Base-by-base conservation (phyloP, 2,329 filamentous ascomycete genomes). In the Aspergillus sp. region DNA sequence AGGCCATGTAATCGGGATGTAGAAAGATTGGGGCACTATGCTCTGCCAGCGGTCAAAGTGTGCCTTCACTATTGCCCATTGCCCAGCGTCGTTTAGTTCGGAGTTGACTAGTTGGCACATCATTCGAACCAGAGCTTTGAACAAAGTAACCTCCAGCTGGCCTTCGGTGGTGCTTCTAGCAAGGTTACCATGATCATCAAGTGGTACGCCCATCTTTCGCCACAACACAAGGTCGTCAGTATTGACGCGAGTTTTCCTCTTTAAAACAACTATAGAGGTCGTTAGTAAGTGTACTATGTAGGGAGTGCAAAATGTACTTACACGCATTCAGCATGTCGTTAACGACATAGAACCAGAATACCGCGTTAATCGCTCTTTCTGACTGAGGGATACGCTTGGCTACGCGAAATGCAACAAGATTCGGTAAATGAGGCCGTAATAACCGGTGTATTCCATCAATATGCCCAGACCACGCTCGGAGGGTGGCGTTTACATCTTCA, bases 301-400 rank as follows among this genome's bases (percentile, higher is more conserved):
- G 19, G 17, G 6, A 4, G 7, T 1, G 3, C 17, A 2, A 8
- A 1, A 15, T 5, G 47, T 3, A 61, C 66, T 55, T 34, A 66
- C 66, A 63, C 28, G 57, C 46, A 49, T 66, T 62, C 15, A 66
- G 15, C 50, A 66, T 61, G 34, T 68, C 66, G 50, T 68, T 59
- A 1, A 66, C 13, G 1, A 62, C 63, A 47, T 63, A 64, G 34
- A 58, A 65, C 66, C 66, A 68, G 45, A 66, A 63, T 3, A 58
- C 41, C 2, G 57, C 60, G 9, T 65, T 46, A 19, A 66, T 8
- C 11, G 59, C 64, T 19, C 45, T 54, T 8, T 38, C 13, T 0
- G 62, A 47, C 22, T 66, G 54, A 17, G 43, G 57, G 13, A 62
- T 31, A 1, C 7, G 13, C 3, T 15, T 49, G 15, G 47, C 38